Evolutionary conservation across 192 early-diverging fungal species (phyloP), one percentile per base, ranked within the genome.

Genomic region (Lunasporangiospora selenospora): DNA sequence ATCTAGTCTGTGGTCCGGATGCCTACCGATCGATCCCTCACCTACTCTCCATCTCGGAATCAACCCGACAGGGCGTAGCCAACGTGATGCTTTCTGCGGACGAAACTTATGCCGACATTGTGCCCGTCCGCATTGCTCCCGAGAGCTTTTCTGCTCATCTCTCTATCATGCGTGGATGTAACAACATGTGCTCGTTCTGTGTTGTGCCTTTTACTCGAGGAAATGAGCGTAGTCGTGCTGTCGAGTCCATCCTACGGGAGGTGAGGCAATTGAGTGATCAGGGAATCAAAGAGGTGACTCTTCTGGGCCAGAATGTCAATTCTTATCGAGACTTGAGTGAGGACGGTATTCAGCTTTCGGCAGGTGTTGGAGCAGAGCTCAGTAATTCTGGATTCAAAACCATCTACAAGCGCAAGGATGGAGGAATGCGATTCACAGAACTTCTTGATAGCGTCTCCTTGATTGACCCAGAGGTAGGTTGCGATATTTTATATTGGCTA

Each of bases 301-400:
- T 92, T 36, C 79, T 92, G n/a, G 90, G 90, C 12, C 90, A 92
- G 66, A 92, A 92, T 65, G 90, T 92, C 37, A 92, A 92, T 63
- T 92, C 90, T 32, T 92, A 90, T 58, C 77, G 90, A 34, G 90
- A 92, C 65, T 84, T 80, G 4, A 85, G 81, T 47, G 77, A 85
- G 30, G 85, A 83, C 73, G 75, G 75, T 4, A 67, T 78, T 6
- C 80, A 79, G 59, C 57, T 76, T 36, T 47, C 81, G 1, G 52
- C 49, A 3, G 81, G 75, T 8, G 55, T 78, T 8, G 85, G 87
- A 7, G 58, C 80, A 7, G 48, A 75, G 23, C 45, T 79, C 11
- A 80, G 80, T 36, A 80, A 79, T 38, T 69, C 83, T 4, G 90
- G 90, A 6, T 92, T 92, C 75, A 89, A 80, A 48, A 92, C 90